Evolutionary conservation across 2,329 filamentous ascomycete species (phyloP).

Genomic region (Paraconiothyrium sp.): DNA sequence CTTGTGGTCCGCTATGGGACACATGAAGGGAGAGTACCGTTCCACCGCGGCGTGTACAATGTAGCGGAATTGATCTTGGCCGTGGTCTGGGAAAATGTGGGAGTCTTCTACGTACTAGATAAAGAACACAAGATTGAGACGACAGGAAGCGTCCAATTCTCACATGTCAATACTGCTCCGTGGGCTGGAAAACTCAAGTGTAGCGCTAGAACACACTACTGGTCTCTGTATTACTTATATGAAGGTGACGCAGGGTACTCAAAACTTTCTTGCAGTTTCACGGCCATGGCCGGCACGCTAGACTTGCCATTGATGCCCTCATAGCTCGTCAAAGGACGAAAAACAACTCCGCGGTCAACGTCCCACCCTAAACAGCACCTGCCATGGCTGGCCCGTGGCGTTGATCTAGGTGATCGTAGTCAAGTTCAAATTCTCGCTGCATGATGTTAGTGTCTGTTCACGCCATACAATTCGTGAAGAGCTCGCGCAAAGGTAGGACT

Average conservation of each 20-base stretch:
- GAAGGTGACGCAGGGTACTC: not conserved
- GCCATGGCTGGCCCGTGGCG: conserved; percentile 50
- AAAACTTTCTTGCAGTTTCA: not conserved
- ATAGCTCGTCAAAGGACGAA: not conserved
- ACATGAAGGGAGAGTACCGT: too few species aligned
- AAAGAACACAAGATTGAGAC: not conserved
- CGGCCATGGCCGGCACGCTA: not conserved
- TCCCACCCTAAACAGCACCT: conserved; percentile 33
- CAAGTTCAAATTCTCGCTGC: conserved; percentile 61
- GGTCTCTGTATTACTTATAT: not conserved
- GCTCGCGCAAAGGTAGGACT: conserved; percentile 14
- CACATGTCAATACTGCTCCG: not conserved
- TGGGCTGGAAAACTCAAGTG: not conserved
- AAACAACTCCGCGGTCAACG: not conserved
- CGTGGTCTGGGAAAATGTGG: too few species aligned
- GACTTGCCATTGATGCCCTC: not conserved
- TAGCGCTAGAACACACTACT: not conserved
- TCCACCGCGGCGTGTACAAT: too few species aligned
- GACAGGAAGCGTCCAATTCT: not conserved
- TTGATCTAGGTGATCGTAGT: conserved; percentile 62
- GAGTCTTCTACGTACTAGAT: not conserved
- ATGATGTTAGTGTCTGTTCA: conserved; percentile 26
- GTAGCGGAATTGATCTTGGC: not conserved
- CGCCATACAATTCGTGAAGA: not conserved
- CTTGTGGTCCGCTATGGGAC: too few species aligned